phyloP scores from a whole-genome alignment of 202 grass and related monocot genomes.

The Brachypodium distachyon region DNA sequence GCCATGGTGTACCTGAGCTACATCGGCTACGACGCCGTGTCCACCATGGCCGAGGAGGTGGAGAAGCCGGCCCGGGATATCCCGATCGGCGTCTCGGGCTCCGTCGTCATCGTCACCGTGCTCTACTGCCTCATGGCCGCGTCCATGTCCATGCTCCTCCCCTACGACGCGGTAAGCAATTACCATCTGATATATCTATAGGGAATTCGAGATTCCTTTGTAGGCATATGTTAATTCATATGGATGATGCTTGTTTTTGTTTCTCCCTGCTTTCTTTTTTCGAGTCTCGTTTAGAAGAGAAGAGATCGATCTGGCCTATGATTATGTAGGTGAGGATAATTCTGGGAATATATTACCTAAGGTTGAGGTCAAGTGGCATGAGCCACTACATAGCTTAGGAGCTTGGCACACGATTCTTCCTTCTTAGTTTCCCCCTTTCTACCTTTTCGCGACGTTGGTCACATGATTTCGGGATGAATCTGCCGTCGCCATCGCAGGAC shows the following conservation, averaged over 20 bases:
- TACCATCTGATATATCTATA: neutral
- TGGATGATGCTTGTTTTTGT: neutral
- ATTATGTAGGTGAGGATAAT: neutral
- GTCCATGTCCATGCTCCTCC: conserved; percentile 92
- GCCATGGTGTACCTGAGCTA: conserved; percentile 95
- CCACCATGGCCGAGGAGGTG: conserved; percentile 98
- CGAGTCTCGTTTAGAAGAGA: neutral
- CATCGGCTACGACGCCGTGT: conserved; percentile 97
- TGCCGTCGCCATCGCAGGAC: conserved; percentile 7
- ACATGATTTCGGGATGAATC: conserved; percentile 8
- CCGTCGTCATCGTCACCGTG: conserved; percentile 63
- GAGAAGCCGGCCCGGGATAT: conserved; percentile 59
- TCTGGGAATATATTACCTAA: conserved; percentile 12
- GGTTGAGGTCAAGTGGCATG: neutral
- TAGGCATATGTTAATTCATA: neutral
- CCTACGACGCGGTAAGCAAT: conserved; percentile 66
- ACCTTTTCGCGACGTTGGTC: neutral
- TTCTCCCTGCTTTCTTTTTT: neutral
- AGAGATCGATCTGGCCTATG: neutral
- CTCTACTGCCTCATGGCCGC: conserved; percentile 98
- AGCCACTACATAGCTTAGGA: too few relatives aligned
- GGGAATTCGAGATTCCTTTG: neutral
- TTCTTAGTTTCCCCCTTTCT: neutral
- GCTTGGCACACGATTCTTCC: conserved; percentile 10
- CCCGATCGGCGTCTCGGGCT: conserved; percentile 79